A percentile compares a stretch with the other conserved stretches of the same genome.
These are phyloP conservation scores for Daldinia sp. DNA, from an alignment of 2,329 filamentous ascomycete species.

Conservation along the genomic window DNA sequence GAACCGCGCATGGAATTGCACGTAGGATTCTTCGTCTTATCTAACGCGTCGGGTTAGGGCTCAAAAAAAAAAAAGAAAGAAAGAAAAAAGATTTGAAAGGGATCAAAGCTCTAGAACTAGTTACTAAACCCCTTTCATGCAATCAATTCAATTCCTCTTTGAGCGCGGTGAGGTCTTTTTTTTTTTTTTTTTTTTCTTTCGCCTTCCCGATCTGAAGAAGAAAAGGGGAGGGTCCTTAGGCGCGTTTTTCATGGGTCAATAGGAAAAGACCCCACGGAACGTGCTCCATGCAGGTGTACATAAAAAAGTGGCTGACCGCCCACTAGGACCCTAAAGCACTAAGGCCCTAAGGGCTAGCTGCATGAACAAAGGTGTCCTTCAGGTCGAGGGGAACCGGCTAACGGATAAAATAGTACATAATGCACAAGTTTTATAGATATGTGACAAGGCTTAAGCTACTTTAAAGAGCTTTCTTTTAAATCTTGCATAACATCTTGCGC, in stretches of 20 bases:
- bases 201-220: constrained; percentile 32
- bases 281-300: constrained; percentile 34
- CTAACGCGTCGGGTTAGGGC: background rate
- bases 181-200: constrained; percentile 13
- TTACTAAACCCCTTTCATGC: constrained; percentile 21
- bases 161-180: constrained; percentile 17
- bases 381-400: constrained; percentile 1
- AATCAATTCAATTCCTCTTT: constrained; percentile 27
- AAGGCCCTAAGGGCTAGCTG: constrained; percentile 32
- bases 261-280: constrained; percentile 20
- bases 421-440: background rate
- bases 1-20: too few species aligned
- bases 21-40: background rate
- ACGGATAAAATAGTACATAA: constrained; percentile 3
- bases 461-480: constrained; percentile 7
- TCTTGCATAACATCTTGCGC: constrained; percentile 11
- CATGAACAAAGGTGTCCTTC: constrained; percentile 22
- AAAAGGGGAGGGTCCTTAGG: constrained; percentile 19
- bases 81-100: background rate
- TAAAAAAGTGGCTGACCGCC: constrained; percentile 10
- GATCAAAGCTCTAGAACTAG: constrained; percentile 9
- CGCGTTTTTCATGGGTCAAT: constrained; percentile 21
- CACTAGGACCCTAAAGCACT: too few species aligned
- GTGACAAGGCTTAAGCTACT: background rate
- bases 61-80: background rate